Evolutionary conservation across 331 rosid species (phyloP), one percentile per base, ranked within the genome.

Genomic region (Telfairia occidentalis): DNA sequence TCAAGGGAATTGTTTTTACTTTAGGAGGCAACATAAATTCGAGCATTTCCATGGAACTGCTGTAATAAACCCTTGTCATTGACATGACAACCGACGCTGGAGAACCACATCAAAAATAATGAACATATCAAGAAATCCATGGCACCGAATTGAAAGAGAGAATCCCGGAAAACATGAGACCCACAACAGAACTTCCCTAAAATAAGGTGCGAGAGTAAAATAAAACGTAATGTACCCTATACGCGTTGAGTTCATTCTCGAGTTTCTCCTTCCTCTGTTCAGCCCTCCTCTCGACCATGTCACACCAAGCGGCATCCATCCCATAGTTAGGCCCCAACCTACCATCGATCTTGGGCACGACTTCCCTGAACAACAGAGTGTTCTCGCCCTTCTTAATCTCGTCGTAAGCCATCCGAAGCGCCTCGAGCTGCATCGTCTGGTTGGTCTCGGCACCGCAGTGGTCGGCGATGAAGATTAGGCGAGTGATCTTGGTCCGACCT

Each of bases 331-430:
- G 77, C 1, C 97, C 97, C 81, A 92, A 76, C 71, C 96, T 81
- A 5, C 97, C 92, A 32, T 81, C 85, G 70, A 92, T 95, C 86
- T 85, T 95, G 84, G 78, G 88, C 78, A 84, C 92, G 2, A 90
- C 96, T 42, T 95, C 99, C 50, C 97, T 83, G 26, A 89, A 85
- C 23, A 89, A 60, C 79, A 89, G 92, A 42, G 99, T 88, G 48
- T 95, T 89, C 87, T 95, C 99, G 0, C 97, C 97, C 86, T 95
- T 95, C 94, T 92, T 92, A 77, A 95, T 89, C 86, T 92, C 99
- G 19, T 92, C 97, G 80, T 86, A 90, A 7, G 97, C 99, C 92
- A 95, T 89, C 26, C 99, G 92, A 73, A 95, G 97, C 35, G 97
- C 96, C 54, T 95, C 99, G 18, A 92, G 81, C 82, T 89, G 89